Base-by-base conservation (phyloP, 106 monocot genomes). In the Dendrobium officinale region DNA sequence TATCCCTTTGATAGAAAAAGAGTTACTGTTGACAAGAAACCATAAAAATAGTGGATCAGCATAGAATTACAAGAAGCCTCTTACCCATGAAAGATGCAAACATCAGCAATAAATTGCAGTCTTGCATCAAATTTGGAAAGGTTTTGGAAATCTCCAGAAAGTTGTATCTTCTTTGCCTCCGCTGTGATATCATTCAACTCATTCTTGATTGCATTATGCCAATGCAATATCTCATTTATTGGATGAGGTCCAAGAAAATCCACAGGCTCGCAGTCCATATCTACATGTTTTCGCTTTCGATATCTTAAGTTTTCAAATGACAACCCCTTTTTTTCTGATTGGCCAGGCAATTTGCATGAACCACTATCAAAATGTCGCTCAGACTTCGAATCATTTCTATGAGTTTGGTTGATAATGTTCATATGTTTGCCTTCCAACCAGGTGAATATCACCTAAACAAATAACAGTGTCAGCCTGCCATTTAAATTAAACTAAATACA, bases 1-100 rank as follows among this genome's bases (percentile, higher is more conserved):
- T 17, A 54, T 54, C 13, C 54, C 37, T 37, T 37, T 37, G 37
- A 37, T 37, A 37, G 37, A 9, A 66, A 24, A 66, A 66, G 7
- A 66, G 33, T 70, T 37, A 37, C 13, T 6, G 24, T 37, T 37
- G 16, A 37, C 13, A 70, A 70, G 10, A 16, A 17, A 70, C 37
- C 9, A 70, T 70, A 33, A 70, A 29, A 70, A 70, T 66, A 22
- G 31, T 68, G 26, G 11, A 31, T 61, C 56, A 61, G 1, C 22
- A 61, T 61, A 61, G n/a, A 61, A 68, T 33, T 68, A 66, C 3
- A 75, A 77, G 27, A 87, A 79, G n/a, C 27, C 40, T 47, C 78
- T 49, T 87, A 93, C 99, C 99, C 95, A 67, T 99, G 99, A 81
- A 88, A 99, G 44, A 93, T 95, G 89, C 99, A 99, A 55, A 99